Evolutionary conservation across 2,329 filamentous ascomycete species (phyloP).

Genomic region (Pezicula rhizophila): DNA sequence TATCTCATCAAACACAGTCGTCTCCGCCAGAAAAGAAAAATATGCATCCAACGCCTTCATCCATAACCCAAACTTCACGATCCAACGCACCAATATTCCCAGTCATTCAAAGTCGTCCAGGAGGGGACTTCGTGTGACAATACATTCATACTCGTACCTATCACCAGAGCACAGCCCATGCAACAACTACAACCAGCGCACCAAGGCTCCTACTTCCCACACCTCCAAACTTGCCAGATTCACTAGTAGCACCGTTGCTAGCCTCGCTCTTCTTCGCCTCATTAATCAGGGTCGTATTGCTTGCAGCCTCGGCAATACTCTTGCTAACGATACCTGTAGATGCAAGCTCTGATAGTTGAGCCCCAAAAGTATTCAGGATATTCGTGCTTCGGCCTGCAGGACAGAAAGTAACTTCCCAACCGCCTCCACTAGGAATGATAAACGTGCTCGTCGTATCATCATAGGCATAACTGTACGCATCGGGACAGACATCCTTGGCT

Average conservation of each 20-base stretch:
- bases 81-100: too few relatives aligned
- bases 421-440: slow-evolving; percentile 60
- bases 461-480: slow-evolving; percentile 75
- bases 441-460: slow-evolving; percentile 55
- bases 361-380: slow-evolving; percentile 46
- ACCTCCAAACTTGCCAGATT: not conserved
- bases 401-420: slow-evolving; percentile 76
- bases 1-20: too few relatives aligned
- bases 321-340: slow-evolving; percentile 33
- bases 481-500: slow-evolving; percentile 73
- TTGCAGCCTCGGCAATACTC: slow-evolving; percentile 27
- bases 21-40: too few relatives aligned
- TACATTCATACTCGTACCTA: too few relatives aligned
- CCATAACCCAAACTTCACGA: too few relatives aligned
- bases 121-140: too few relatives aligned
- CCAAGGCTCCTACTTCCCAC: slow-evolving; percentile 15
- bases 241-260: slow-evolving; percentile 8
- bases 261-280: slow-evolving; percentile 9
- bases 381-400: slow-evolving; percentile 56
- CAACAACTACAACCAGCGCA: slow-evolving; percentile 23
- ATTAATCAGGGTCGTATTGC: slow-evolving; percentile 28
- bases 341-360: slow-evolving; percentile 43
- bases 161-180: slow-evolving; percentile 19
- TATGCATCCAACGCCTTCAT: too few relatives aligned
- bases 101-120: too few relatives aligned